Evolutionary conservation across 176 grass and related monocot species (phyloP), one percentile per base, ranked within the genome.

Genomic region (Raddia guianensis): DNA sequence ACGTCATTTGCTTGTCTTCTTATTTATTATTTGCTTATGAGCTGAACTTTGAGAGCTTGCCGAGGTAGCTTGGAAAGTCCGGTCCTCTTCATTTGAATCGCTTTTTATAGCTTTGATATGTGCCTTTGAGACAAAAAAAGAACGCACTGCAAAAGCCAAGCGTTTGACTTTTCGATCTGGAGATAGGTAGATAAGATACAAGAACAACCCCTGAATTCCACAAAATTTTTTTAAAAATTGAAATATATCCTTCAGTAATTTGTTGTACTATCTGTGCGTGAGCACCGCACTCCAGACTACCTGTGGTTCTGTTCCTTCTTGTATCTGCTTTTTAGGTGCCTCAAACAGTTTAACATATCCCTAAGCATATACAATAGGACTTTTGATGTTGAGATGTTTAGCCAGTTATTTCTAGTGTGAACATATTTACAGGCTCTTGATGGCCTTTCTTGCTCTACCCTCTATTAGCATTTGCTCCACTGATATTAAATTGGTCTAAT

Each of bases 381-480:
- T 83, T 35, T 63, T 54, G 49, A 27, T 27, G 27, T 27, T 27
- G 27, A 27, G 69, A 70, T 63, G 48, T 57, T 72, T 46, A 80
- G 35, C 54, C 33, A 12, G 14, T 75, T 60, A 75, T 84, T 76
- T 75, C 20, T 76, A 19, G n/a, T 19, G n/a, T 75, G 20, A 19
- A 19, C 52, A 70, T 81, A 40, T 71, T 63, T 5, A 13, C 18
- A 49, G 35, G 68, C 74, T 51, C 5, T 42, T 61, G 37, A 84
- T 76, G 82, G 6, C n/a, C 12, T 47, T 3, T 54, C 37, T 80
- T 75, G 46, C n/a, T 80, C 6, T 80, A 62, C 66, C 48, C 8
- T 80, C 49, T 66, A 7, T 57, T 82, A 51, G 44, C 32, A 85
- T 66, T 85, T 70, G 8, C 63, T 42, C 32, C 8, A 37, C 15